A percentile compares a stretch with the other conserved stretches of the same genome.
phyloP scores from a whole-genome alignment of 768 basidiomycete species.

The Russula emetica region DNA sequence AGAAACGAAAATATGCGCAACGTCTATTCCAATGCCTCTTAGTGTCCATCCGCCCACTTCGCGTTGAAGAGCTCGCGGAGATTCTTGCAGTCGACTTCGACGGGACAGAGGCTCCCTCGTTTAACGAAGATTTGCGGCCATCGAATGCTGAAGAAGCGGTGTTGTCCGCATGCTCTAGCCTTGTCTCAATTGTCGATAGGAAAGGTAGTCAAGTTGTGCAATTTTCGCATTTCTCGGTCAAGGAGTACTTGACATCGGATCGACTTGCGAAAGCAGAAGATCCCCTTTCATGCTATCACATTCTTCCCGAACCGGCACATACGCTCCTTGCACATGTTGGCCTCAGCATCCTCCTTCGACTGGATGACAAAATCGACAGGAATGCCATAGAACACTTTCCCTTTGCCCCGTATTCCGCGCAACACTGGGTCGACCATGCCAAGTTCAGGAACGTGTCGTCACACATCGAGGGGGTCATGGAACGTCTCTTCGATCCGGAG shows the following conservation, averaged over 20 bases:
- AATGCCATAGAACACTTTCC: background rate
- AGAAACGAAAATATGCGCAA: conserved; percentile 2
- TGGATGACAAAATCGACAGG: background rate
- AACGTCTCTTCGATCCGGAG: background rate
- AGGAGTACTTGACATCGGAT: background rate
- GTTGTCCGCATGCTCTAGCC: conserved; percentile 6
- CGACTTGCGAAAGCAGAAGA: background rate
- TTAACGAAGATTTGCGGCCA: conserved; percentile 6
- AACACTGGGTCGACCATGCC: conserved; percentile 2
- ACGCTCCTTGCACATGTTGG: background rate
- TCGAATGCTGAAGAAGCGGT: conserved; percentile 8
- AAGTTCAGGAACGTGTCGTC: background rate
- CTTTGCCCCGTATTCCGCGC: background rate
- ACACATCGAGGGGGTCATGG: background rate
- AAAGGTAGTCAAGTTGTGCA: background rate
- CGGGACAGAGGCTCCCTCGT: background rate
- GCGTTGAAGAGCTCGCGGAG: conserved; percentile 10
- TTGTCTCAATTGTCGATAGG: background rate
- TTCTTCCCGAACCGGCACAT: conserved; percentile 6
- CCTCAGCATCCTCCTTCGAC: background rate
- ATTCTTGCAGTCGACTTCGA: conserved; percentile 14
- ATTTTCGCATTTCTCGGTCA: background rate
- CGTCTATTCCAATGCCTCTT: conserved; percentile 15
- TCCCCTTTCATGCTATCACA: conserved; percentile 1
- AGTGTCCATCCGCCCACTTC: conserved; percentile 3